Evolutionary conservation across 208 protist species (phyloP), one percentile per base, ranked within the genome.

Genomic region (Trypanosoma vivax): DNA sequence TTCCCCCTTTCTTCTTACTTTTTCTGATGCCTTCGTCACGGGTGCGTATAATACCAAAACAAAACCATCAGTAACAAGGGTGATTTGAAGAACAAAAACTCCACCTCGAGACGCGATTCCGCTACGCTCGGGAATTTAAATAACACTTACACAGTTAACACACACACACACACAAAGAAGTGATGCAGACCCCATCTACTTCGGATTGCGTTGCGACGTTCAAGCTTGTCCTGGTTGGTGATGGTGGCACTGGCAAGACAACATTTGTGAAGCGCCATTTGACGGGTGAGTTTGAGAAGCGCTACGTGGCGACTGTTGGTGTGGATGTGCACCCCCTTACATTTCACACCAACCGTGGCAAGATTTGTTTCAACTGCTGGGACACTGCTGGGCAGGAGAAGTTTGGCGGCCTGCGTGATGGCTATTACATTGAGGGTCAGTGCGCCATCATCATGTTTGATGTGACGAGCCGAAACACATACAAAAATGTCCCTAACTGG

Each of bases 391-490:
- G 98, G 14, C 86, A 94, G 80, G 97, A 99, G 83, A 99, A 99
- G 81, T 99, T 99, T 58, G 98, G 98, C 70, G 98, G 98, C 38
- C 89, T 99, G 30, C 96, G 88, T 66, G 99, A 99, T 73, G 99
- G 98, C 38, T 99, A 99, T 83, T 99, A 99, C 76, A 96, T 98
- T 76, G 92, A 99, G 80, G 98, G 97, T 33, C 91, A 99, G 71
- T 98, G 96, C 64, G 99, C 98, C 43, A 99, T 99, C 80, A 99
- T 99, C 72, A 99, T 99, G 98, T 99, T 99, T 67, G 99, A 99
- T 68, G 98, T 99, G 25, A 99, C 99, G 33, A 98, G 97, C 42
- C 95, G 98, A 58, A 87, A 97, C 28, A 99, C 99, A 28, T 99
- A 99, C 95, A 99, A 99, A 83, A 99, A 99, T 82, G 98, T 99